Conservation (phyloP, 345 rosid genomes). For the Schrenkiella parvula region DNA sequence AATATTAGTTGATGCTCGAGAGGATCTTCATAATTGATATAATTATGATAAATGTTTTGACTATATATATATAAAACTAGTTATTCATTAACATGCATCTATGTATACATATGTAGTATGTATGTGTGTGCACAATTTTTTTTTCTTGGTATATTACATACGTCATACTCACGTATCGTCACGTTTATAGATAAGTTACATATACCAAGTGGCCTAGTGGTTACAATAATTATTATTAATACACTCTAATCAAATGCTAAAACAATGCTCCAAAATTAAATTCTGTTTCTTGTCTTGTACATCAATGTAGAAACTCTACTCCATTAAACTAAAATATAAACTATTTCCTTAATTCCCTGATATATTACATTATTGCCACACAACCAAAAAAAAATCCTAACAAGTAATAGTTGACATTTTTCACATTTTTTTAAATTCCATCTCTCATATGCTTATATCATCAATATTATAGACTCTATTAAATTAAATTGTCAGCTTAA, state of each 20-base stretch:
- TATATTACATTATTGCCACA: neutral
- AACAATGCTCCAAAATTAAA: neutral
- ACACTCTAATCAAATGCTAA: neutral
- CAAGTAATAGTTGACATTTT: neutral
- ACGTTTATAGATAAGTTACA: conserved; percentile 13
- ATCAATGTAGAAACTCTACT: neutral
- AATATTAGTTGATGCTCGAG: neutral
- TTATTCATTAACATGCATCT: neutral
- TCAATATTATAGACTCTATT: neutral
- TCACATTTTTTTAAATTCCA: neutral
- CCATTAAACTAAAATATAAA: neutral
- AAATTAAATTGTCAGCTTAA: neutral
- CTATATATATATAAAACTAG: neutral
- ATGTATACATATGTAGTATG: neutral
- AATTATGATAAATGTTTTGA: conserved; percentile 3
- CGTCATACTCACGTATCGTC: conserved; percentile 21
- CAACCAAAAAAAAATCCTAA: neutral
- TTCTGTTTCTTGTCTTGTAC: conserved; percentile 23
- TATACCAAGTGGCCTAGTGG: conserved; percentile 17
- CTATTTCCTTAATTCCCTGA: neutral
- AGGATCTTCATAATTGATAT: conserved; percentile 11
- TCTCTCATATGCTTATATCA: neutral
- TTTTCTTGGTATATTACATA: conserved; percentile 2
- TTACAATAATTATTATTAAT: neutral
- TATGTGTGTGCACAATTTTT: neutral